These are phyloP conservation scores for Puccinia hordei DNA, from an alignment of 1,284 basidiomycete species.

Conservation along the genomic window DNA sequence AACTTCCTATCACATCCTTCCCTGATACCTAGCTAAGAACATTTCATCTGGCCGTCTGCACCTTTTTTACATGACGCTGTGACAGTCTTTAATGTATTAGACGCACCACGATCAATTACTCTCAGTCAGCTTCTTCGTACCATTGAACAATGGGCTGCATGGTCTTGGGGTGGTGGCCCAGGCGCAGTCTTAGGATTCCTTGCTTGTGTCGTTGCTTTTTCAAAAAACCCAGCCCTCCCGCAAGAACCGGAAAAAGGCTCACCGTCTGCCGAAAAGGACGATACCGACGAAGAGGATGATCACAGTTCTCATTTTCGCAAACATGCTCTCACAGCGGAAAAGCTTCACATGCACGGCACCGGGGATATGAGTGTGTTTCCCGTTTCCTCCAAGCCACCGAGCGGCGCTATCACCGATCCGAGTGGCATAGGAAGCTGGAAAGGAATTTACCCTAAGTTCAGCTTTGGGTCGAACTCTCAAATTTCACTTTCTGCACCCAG, in stretches of 20 bases:
- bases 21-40: background rate
- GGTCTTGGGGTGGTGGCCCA: conserved; percentile 50
- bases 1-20: background rate
- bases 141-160: conserved; percentile 48
- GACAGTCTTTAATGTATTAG: conserved; percentile 37
- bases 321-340: conserved; percentile 37
- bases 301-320: background rate
- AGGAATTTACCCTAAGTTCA: background rate
- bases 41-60: background rate
- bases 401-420: background rate
- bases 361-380: conserved; percentile 3
- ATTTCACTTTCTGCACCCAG: conserved; percentile 27
- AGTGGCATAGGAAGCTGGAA: conserved; percentile 17
- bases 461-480: conserved; percentile 7
- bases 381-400: conserved; percentile 4
- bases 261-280: conserved; percentile 27
- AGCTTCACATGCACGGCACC: conserved; percentile 31
- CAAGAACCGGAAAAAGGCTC: conserved; percentile 37
- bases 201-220: conserved; percentile 47
- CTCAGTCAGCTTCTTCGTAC: conserved; percentile 43
- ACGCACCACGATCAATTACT: conserved; percentile 43
- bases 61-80: background rate
- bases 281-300: conserved; percentile 30
- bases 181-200: conserved; percentile 43
- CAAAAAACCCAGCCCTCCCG: conserved; percentile 35